Conservation (phyloP, 495 filamentous ascomycete species). For the Delitschia confertaspora region DNA sequence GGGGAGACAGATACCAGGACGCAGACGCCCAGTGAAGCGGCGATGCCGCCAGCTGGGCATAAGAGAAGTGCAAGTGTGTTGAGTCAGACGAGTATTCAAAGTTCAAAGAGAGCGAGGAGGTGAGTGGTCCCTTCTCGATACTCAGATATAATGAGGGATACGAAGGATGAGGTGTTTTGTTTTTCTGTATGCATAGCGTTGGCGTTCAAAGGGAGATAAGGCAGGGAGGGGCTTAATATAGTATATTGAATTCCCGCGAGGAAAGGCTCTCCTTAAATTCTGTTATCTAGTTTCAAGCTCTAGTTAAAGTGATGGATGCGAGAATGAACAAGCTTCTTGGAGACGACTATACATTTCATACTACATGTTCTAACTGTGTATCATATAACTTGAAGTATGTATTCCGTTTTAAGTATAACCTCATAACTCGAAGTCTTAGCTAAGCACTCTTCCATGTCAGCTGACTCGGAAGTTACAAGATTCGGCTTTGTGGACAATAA, state of each 20-base stretch:
- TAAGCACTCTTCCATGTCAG: too few relatives aligned
- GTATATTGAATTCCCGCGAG: background rate
- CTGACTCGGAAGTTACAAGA: too few relatives aligned
- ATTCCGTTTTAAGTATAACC: too few relatives aligned
- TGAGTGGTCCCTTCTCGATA: too few relatives aligned
- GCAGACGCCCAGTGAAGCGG: constrained; percentile 21
- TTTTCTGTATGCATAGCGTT: constrained; percentile 14
- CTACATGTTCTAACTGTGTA: background rate
- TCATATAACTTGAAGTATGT: too few relatives aligned
- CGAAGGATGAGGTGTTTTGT: background rate
- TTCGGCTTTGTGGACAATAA: too few relatives aligned
- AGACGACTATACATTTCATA: background rate
- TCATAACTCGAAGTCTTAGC: too few relatives aligned
- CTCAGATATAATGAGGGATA: background rate
- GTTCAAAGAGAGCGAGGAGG: constrained; percentile 61
- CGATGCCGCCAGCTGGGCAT: constrained; percentile 34
- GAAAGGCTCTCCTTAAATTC: background rate
- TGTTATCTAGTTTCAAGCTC: background rate
- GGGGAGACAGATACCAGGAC: constrained; percentile 12
- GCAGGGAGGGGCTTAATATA: background rate
- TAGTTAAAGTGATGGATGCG: background rate
- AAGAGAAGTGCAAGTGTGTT: constrained; percentile 73
- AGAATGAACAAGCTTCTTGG: background rate
- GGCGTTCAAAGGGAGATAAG: constrained; percentile 4
- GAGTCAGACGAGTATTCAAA: constrained; percentile 60